phyloP scores from a whole-genome alignment of 495 filamentous ascomycete genomes.

The Aspergillus cristatus region DNA sequence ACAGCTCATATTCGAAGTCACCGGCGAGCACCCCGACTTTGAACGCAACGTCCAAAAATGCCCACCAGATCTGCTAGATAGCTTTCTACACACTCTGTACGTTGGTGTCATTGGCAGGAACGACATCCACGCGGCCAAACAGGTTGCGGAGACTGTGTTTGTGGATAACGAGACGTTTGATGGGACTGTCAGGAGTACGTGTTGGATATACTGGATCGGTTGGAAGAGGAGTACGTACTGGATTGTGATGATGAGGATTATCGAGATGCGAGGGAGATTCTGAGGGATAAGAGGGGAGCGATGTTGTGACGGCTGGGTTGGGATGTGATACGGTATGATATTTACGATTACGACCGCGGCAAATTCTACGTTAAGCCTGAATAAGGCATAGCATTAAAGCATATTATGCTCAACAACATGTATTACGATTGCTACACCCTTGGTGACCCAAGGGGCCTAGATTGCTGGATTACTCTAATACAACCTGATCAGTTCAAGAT shows the following conservation, averaged over 20 bases:
- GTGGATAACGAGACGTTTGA: conserved; percentile 18
- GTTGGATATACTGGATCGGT: conserved; percentile 15
- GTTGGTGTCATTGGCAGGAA: conserved; percentile 6
- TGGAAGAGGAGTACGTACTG: conserved; percentile 13
- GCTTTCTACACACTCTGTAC: conserved; percentile 5
- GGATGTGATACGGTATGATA: no score
- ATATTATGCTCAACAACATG: no score
- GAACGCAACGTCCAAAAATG: conserved; percentile 1
- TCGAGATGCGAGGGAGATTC: conserved; percentile 5
- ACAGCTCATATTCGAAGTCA: conserved; percentile 11
- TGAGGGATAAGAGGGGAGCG: conserved; percentile 9
- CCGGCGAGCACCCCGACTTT: conserved; percentile 13
- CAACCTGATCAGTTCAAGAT: no score
- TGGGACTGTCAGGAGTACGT: conserved; percentile 23
- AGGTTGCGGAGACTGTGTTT: conserved; percentile 3
- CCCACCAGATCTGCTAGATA: neutral
- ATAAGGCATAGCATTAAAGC: no score
- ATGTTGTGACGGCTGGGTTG: conserved; percentile 4
- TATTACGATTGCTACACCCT: no score
- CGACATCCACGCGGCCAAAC: conserved; percentile 8
- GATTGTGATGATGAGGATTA: conserved; percentile 14
- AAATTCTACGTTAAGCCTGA: no score
- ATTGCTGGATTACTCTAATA: no score
- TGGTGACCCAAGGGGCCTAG: no score
- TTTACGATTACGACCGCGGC: no score